A percentile compares a stretch with the other conserved stretches of the same genome.
Evolutionary conservation across 345 rosid genomes (phyloP).

Genomic region (Capsella bursapastoris): DNA sequence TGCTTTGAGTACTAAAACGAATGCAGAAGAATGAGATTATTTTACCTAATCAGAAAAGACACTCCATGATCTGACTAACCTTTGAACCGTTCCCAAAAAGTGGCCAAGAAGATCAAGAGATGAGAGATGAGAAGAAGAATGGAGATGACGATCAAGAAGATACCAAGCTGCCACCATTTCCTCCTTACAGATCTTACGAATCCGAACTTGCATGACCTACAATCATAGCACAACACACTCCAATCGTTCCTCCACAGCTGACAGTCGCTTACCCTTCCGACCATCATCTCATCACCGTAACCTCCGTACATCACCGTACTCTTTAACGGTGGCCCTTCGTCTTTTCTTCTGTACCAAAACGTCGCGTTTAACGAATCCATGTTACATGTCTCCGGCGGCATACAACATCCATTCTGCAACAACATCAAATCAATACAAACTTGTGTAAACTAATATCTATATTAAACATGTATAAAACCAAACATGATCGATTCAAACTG

Average conservation of each 20-base stretch:
- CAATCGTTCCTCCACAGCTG: conserved; percentile 58
- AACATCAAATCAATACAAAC: conserved; percentile 2
- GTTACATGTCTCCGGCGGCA: conserved; percentile 60
- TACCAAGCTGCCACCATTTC: conserved; percentile 80
- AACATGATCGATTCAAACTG: no score
- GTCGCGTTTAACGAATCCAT: conserved; percentile 71
- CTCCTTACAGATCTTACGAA: conserved; percentile 50
- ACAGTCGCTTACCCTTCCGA: conserved; percentile 51
- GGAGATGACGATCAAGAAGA: conserved; percentile 60
- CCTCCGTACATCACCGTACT: conserved; percentile 27
- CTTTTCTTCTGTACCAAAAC: conserved; percentile 54
- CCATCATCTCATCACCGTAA: conserved; percentile 22
- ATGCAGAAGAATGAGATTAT: conserved; percentile 36
- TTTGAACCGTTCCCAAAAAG: conserved; percentile 57
- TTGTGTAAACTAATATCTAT: background rate
- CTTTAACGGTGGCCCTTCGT: conserved; percentile 29
- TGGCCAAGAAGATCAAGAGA: conserved; percentile 57
- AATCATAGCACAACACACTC: conserved; percentile 59
- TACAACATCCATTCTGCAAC: conserved; percentile 82
- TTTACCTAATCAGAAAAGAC: conserved; percentile 33
- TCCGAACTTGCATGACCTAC: conserved; percentile 64
- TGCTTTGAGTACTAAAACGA: conserved; percentile 27
- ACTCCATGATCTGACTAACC: conserved; percentile 17
- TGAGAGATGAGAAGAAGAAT: conserved; percentile 63
- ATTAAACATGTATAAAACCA: no score